These are phyloP conservation scores for Candolleomyces eurysporus DNA, from an alignment of 768 basidiomycete genomes.

Conservation along the genomic window DNA sequence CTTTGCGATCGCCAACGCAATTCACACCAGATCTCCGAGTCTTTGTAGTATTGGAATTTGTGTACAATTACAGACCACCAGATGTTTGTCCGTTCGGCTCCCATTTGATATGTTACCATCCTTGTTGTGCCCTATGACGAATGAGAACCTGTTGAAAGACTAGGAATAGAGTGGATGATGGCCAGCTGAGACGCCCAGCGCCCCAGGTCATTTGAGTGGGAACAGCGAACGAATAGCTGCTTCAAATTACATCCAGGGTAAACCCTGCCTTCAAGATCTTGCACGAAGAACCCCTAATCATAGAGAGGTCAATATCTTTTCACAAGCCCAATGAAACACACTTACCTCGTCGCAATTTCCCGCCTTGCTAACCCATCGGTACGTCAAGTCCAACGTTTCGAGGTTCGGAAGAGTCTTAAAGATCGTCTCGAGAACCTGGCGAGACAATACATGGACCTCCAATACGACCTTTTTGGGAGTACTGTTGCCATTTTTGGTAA, in stretches of 20 bases:
- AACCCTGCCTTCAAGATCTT: not conserved
- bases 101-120: too few species aligned
- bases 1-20: too few species aligned
- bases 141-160: too few species aligned
- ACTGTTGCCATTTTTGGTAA: slow-evolving; percentile 4
- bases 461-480: slow-evolving; percentile 13
- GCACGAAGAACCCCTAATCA: not conserved
- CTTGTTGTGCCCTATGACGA: too few species aligned
- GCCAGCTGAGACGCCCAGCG: slow-evolving; percentile 13
- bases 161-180: not conserved
- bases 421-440: slow-evolving; percentile 12
- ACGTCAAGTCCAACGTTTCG: slow-evolving; percentile 16
- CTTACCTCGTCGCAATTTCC: slow-evolving; percentile 10
- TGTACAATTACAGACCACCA: too few species aligned
- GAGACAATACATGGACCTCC: slow-evolving; percentile 16
- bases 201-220: slow-evolving; percentile 8
- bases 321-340: slow-evolving; percentile 1
- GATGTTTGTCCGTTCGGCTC: too few species aligned
- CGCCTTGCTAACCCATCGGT: slow-evolving; percentile 14
- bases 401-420: slow-evolving; percentile 13
- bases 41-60: too few species aligned
- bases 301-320: not conserved
- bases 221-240: slow-evolving; percentile 11
- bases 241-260: slow-evolving; percentile 13
- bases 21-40: too few species aligned